Conservation (phyloP, 2,329 filamentous ascomycete species). For the Claviceps lovelessii region DNA sequence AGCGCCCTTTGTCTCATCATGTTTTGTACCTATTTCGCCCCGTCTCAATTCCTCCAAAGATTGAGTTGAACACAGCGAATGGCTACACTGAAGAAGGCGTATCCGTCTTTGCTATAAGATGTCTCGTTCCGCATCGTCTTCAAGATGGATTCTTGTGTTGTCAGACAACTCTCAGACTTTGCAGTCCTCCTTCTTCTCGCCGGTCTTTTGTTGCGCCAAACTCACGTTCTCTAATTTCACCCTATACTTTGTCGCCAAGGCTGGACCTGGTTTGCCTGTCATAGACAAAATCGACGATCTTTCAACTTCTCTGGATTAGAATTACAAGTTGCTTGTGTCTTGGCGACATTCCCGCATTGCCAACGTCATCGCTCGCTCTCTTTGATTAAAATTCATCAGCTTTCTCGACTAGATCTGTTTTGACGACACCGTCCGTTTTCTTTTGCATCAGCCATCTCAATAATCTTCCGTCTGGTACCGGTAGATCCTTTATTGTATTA, state of each 20-base stretch:
- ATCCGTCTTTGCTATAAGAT: slow-evolving; percentile 5
- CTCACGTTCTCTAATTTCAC: slow-evolving; percentile 6
- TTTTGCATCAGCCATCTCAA: neutral
- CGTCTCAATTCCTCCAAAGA: too few relatives aligned
- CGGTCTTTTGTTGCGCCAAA: slow-evolving; percentile 16
- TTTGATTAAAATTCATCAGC: neutral
- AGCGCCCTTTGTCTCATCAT: neutral
- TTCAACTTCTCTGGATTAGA: slow-evolving; percentile 14
- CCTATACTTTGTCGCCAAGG: slow-evolving; percentile 12
- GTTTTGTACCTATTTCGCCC: neutral
- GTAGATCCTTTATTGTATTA: slow-evolving; percentile 6
- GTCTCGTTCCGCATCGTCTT: neutral
- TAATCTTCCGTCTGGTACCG: slow-evolving; percentile 20
- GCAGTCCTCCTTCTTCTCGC: slow-evolving; percentile 7
- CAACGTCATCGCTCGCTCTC: neutral
- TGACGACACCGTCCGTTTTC: slow-evolving; percentile 11
- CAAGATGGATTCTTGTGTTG: neutral
- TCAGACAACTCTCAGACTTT: slow-evolving; percentile 3
- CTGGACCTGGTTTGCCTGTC: slow-evolving; percentile 19
- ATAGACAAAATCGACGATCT: neutral
- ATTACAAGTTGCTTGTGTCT: slow-evolving; percentile 1
- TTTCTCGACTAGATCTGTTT: slow-evolving; percentile 5
- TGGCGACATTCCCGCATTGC: neutral
- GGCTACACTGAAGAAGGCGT: neutral
- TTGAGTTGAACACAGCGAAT: neutral